Evolutionary conservation across 1,139 yeast species (phyloP), one percentile per base, ranked within the genome.

Genomic region (Sugiyamaella pinicola): DNA sequence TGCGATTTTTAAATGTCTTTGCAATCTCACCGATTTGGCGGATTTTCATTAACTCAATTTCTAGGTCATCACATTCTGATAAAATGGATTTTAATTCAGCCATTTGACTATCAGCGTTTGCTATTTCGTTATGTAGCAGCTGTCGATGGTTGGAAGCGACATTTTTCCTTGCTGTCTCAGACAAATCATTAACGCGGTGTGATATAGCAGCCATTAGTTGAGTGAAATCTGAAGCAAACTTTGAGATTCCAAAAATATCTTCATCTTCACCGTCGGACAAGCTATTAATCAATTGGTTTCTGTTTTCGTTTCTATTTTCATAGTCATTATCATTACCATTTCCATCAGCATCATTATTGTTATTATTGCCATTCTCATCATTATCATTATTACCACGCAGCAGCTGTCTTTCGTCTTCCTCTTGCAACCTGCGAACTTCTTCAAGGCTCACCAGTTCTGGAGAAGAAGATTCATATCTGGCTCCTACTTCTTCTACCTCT

Each of bases 31-130:
- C 75, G 47, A 88, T 74, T 63, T 87, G 95, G 55, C 84, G 84
- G 52, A 88, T 65, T 68, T 85, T 86, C 64, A 80, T 74, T 56
- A 87, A 83, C 58, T 85, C 87, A 55, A 69, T 64, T 59, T 85
- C 87, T 19, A 87, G 62, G 13, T 75, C 77, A 39, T 78, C 78
- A 59, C 91, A 85, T 39, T 77, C 70, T 5, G 63, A 61, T 18
- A 84, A 57, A 13, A 86, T 56, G 1, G 56, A 54, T 39, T 77
- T 78, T 2, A 82, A 74, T 9, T 69, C 68, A 0, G 64, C 65
- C 45, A 85, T 71, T 53, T 82, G 78, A 2, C 64, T 60, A 29
- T 77, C 78, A 68, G 63, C 74, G 55, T 51, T 52, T 2, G 57
- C 57, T 9, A 64, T 53, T 24, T 64, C 64, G 4, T 52, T 55